Base-by-base conservation (phyloP, 1,139 yeast species). In the Wickerhamomyces sp. region DNA sequence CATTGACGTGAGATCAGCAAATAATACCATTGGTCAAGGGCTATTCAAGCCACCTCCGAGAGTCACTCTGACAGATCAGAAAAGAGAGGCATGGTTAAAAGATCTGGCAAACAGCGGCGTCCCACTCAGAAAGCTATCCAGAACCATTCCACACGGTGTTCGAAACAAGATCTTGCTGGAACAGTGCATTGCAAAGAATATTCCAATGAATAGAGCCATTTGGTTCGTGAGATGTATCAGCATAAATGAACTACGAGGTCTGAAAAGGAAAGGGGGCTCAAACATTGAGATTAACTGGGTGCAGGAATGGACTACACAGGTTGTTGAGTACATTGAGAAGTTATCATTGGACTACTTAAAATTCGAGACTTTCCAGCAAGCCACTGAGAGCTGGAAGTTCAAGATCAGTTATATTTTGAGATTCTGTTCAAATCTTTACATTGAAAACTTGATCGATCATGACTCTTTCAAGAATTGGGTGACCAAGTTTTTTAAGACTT, bases 211-310 rank as follows among this genome's bases (percentile, higher is more conserved):
- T 17, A 64, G 96, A 40, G 95, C 96, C 0, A 61, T 89, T 4
- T 89, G 98, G 98, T 72, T 89, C 42, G 84, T 91, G 4, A 76
- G 86, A 46, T 85, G 96, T 57, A 86, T 88, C 2, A 77, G 91
- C 14, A 79, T 84, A 13, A 85, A 88, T 39, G 97, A 89, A 52
- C 72, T 84, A 37, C 60, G 88, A 24, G 75, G 83, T 5, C 58
- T 86, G 31, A 71, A 77, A 38, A 66, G 86, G 11, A 53, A 49
- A 35, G 45, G 53, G 6, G 54, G 52, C 4, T 35, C 46, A 4
- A 49, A 44, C 17, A 62, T 76, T 13, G 84, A 78, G 42, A 57
- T 63, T 15, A 78, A 72, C 36, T 80, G 95, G 86, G 61, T 81
- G 9, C 78, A 77, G 40, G 96, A 87, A 54, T 88, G 96, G 96